These are phyloP conservation scores for Penicillium sp. DNA, from an alignment of 2,329 filamentous ascomycete genomes.

Conservation along the genomic window DNA sequence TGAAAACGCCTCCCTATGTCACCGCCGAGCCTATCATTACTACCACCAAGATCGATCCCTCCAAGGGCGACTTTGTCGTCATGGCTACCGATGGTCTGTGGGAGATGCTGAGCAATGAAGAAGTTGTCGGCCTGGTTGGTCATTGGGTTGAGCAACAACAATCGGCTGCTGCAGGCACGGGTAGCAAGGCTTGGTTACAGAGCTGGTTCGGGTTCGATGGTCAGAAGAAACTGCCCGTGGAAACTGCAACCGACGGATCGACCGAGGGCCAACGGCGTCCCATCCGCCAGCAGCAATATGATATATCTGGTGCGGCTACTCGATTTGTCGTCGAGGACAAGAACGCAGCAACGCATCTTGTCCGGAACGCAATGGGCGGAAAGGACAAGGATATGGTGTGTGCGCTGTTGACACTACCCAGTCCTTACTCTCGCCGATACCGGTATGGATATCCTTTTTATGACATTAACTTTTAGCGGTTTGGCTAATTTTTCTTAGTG, in stretches of 20 bases:
- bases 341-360: slow-evolving; percentile 92
- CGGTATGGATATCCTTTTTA: slow-evolving; percentile 58
- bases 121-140: slow-evolving; percentile 92
- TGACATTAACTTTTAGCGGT: background rate
- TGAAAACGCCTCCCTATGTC: slow-evolving; percentile 94
- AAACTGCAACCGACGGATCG: slow-evolving; percentile 54
- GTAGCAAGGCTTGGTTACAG: slow-evolving; percentile 64
- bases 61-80: slow-evolving; percentile 90
- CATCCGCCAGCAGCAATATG: slow-evolving; percentile 88
- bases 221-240: slow-evolving; percentile 68
- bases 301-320: slow-evolving; percentile 65
- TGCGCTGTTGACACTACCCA: slow-evolving; percentile 84
- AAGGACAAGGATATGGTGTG: slow-evolving; percentile 92
- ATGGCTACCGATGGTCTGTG: slow-evolving; percentile 95
- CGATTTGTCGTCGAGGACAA: slow-evolving; percentile 94
- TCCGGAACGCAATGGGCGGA: slow-evolving; percentile 91
- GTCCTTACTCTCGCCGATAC: slow-evolving; percentile 87
- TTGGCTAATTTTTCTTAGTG: slow-evolving; percentile 54
- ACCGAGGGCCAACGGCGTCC: slow-evolving; percentile 73
- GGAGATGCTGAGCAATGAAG: slow-evolving; percentile 99
- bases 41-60: slow-evolving; percentile 84
- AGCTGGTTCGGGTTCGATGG: slow-evolving; percentile 62
- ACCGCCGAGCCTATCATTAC: slow-evolving; percentile 95
- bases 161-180: slow-evolving; percentile 31
- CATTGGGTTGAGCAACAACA: slow-evolving; percentile 88